Evolutionary conservation across 1,139 yeast genomes (phyloP), one percentile per base, ranked within the genome.

Genomic region (Debaryomyces subglobosus): DNA sequence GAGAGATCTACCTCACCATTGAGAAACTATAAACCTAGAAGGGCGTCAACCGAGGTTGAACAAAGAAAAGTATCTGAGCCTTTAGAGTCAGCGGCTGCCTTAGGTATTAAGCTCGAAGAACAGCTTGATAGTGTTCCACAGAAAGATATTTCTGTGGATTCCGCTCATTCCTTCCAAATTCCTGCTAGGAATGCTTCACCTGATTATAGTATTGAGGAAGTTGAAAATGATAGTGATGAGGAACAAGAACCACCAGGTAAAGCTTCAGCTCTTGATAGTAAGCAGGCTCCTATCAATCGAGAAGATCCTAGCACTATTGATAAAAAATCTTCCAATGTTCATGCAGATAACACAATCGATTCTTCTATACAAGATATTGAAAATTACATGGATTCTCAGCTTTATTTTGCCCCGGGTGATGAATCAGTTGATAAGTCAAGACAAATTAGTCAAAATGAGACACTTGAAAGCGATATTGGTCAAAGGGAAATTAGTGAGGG

Each of bases 361-460:
- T 56, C 69, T 3, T 73, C 78, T 1, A 73, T 75, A 44, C 76
- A 72, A 55, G 80, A 76, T 40, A 69, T 75, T 42, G 78, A 74
- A 50, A 69, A 66, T 45, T 68, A 70, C 56, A 67, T 75, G 67
- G 77, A 72, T 45, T 64, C 70, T 2, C 74, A 72, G 48, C 57
- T 71, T 30, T 55, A 59, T 43, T 61, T 65, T 43, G 62, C 57
- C 3, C 38, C 32, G 1, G 39, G 35, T 16, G 39, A 32, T 18
- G 43, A 44, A 37, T 15, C 20, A 6, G 9, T 38, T 25, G 41
- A 24, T 16, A 13, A 10, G 10, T 38, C 41, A 7, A 25, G 24
- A 16, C 39, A 42, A 18, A 23, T 13, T 4, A 21, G 34, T 20
- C 18, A 25, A 16, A 43, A 44, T 29, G 16, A 38, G 20, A 29